Conservation (phyloP, 2,329 filamentous ascomycete genomes). For the Nannizziopsis arthrosporioides region DNA sequence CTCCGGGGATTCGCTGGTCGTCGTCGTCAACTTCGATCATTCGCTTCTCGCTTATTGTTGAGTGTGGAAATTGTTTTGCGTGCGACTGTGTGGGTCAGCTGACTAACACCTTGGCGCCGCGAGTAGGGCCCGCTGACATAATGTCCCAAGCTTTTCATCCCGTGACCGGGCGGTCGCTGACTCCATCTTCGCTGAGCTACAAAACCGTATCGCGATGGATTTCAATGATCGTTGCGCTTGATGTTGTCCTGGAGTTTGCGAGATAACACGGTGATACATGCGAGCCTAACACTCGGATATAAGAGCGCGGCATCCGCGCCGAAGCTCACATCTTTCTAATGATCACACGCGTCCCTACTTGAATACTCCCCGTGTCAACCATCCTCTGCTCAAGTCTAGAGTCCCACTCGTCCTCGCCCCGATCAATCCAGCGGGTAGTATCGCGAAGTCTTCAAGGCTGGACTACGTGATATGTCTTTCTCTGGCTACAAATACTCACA, state of each 20-base stretch:
- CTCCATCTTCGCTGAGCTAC: neutral
- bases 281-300: too few species aligned
- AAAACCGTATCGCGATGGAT: neutral
- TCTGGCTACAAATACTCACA: constrained; percentile 14
- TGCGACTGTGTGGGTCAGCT: constrained; percentile 16
- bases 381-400: too few species aligned
- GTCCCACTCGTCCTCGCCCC: neutral
- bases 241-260: too few species aligned
- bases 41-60: constrained; percentile 7
- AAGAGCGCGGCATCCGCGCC: too few species aligned
- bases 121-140: constrained; percentile 15
- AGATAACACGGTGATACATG: too few species aligned
- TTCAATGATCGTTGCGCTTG: too few species aligned
- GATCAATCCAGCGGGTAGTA: neutral
- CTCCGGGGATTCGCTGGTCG: constrained; percentile 10
- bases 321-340: too few species aligned
- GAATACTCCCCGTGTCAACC: too few species aligned
- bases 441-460: neutral
- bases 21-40: constrained; percentile 10
- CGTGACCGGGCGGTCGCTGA: neutral
- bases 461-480: constrained; percentile 13
- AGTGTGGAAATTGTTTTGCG: constrained; percentile 12
- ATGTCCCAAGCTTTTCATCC: neutral
- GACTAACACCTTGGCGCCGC: constrained; percentile 7
- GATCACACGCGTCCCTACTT: too few species aligned